phyloP scores from a whole-genome alignment of 345 rosid genomes.

The Sisymbrium altissimum region DNA sequence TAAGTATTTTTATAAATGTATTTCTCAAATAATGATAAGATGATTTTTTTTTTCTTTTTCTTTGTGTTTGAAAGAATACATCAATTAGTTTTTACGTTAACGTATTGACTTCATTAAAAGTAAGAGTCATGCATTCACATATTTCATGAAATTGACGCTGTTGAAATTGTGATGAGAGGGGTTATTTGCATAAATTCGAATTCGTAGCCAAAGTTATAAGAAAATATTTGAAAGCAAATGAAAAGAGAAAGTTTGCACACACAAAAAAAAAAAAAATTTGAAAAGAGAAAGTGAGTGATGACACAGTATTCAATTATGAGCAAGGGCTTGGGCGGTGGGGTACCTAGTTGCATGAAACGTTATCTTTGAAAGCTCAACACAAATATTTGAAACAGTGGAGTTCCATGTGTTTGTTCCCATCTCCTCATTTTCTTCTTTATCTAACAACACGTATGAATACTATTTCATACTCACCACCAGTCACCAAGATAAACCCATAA shows the following conservation, averaged over 20 bases:
- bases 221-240: background rate
- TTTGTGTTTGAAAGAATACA: too few relatives aligned
- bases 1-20: too few relatives aligned
- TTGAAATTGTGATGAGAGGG: background rate
- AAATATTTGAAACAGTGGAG: slow-evolving; percentile 24
- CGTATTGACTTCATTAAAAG: too few relatives aligned
- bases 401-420: slow-evolving; percentile 29
- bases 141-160: too few relatives aligned
- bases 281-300: slow-evolving; percentile 23
- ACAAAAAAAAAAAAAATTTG: too few relatives aligned
- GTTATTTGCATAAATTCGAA: background rate
- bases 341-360: slow-evolving; percentile 6
- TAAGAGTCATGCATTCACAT: too few relatives aligned
- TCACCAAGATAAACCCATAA: slow-evolving; percentile 12
- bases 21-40: too few relatives aligned
- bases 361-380: background rate
- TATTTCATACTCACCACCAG: background rate
- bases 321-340: background rate
- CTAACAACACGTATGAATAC: slow-evolving; percentile 11
- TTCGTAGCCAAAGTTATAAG: background rate
- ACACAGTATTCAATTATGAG: slow-evolving; percentile 4
- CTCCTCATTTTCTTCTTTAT: background rate
- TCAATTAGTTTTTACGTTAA: too few relatives aligned
- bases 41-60: too few relatives aligned
- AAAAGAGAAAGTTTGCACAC: slow-evolving; percentile 23